Base-by-base conservation (phyloP, 2,329 filamentous ascomycete species). In the Hypoxylon sp. region DNA sequence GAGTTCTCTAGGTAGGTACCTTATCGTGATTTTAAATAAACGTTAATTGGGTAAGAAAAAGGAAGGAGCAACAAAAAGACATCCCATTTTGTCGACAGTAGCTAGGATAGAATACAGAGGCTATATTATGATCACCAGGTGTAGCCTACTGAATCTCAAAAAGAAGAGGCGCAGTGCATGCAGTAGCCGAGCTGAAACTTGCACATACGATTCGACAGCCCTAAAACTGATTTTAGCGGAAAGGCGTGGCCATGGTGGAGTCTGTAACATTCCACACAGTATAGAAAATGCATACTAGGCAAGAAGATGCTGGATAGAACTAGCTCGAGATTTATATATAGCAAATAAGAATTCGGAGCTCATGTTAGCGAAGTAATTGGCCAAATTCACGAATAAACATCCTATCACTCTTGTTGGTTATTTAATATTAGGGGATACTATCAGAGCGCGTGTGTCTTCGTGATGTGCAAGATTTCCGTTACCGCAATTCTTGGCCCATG, bases 401-500 rank as follows among this genome's bases (percentile, higher is more conserved):
- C 10, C 4, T 13, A 13, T 4, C 11, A 39, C 11, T 39, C 39
- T 44, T n/a, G 37, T 39, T 2, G n/a, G 6, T 19, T n/a, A 29
- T 35, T 32, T 35, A 15, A 7, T 7, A 29, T 10, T 19, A 32
- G 37, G 2, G n/a, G 7, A 44, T 44, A 3, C 10, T 11, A 8
- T 21, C 39, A 11, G 7, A 44, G 39, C 39, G 19, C 39, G 17
- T n/a, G 39, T 44, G n/a, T 11, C 8, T 10, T n/a, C 52, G 24
- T 39, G 39, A 19, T 39, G 42, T 47, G 44, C 10, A 48, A 54
- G 48, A 37, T 62, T 50, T 15, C 48, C 48, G 42, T 42, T 42
- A 59, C 24, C 17, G n/a, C n/a, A 39, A 31, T 54, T 42, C 51
- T 59, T 59, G 55, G 62, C 39, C 42, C 37, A 53, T 50, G 61